These are phyloP conservation scores for Fusarium udum DNA, from an alignment of 2,329 filamentous ascomycete genomes.

Conservation along the genomic window DNA sequence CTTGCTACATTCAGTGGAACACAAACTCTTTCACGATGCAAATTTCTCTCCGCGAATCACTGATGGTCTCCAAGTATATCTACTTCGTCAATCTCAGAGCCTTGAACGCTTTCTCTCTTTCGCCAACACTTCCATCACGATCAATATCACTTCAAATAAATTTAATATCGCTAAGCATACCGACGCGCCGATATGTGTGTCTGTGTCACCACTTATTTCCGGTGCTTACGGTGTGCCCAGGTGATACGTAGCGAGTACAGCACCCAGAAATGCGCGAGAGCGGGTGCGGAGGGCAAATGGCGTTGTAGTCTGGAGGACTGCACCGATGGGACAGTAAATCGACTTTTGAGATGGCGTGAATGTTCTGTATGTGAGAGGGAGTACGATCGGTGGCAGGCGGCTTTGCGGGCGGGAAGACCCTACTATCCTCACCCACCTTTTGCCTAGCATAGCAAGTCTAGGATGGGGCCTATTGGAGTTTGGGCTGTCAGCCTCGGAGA, in stretches of 20 bases:
- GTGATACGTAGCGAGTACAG: neutral
- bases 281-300: neutral
- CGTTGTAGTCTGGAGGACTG: neutral
- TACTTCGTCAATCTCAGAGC: neutral
- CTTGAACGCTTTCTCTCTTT: fast-evolving
- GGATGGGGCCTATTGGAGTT: too few relatives aligned
- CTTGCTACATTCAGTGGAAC: neutral
- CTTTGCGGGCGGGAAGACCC: neutral
- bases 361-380: neutral
- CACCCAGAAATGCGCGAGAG: neutral
- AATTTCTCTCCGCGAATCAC: neutral
- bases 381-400: neutral
- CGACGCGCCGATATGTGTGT: neutral
- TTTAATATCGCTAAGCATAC: neutral
- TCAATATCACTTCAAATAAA: neutral
- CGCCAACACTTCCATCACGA: neutral
- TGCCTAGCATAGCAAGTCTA: neutral
- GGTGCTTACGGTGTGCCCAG: neutral
- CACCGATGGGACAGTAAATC: neutral
- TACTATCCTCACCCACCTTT: neutral
- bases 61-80: neutral
- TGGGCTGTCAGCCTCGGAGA: fast-evolving
- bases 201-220: neutral
- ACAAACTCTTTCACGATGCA: neutral
- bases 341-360: neutral